A percentile compares a stretch with the other conserved stretches of the same genome.
These are phyloP conservation scores for Penicillium arizonense DNA, from an alignment of 495 filamentous ascomycete species.

Conservation along the genomic window DNA sequence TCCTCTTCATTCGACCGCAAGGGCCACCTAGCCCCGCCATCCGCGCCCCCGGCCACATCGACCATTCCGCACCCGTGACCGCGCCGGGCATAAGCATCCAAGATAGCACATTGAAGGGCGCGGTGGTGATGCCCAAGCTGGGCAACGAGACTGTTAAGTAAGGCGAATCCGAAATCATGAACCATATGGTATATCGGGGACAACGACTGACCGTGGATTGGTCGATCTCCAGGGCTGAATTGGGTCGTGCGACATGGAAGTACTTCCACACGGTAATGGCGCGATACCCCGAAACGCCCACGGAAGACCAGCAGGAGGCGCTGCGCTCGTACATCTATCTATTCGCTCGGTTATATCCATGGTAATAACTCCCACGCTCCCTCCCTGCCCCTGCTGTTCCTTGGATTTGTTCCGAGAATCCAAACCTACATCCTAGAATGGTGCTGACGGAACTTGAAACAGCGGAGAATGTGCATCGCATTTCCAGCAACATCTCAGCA, in stretches of 20 bases:
- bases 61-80: conserved; percentile 22
- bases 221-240: conserved; percentile 62
- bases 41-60: conserved; percentile 43
- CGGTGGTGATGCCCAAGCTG: conserved; percentile 81
- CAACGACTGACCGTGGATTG: conserved; percentile 4
- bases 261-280: conserved; percentile 95
- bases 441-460: conserved; percentile 10
- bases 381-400: neutral
- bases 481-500: conserved; percentile 76
- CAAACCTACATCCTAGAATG: conserved; percentile 2
- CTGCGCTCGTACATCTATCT: conserved; percentile 83
- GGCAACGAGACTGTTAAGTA: conserved; percentile 84
- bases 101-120: conserved; percentile 62
- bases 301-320: conserved; percentile 77
- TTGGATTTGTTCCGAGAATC: neutral
- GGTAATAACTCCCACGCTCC: conserved; percentile 36
- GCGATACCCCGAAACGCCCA: conserved; percentile 84
- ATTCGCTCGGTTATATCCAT: conserved; percentile 90
- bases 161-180: neutral
- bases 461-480: conserved; percentile 93
- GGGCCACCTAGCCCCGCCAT: conserved; percentile 42
- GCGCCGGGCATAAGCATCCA: conserved; percentile 23
- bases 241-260: conserved; percentile 87
- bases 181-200: neutral
- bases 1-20: conserved; percentile 41